Evolutionary conservation across 495 filamentous ascomycete genomes (phyloP), one percentile per base, ranked within the genome.

Genomic region (Penicillium canariense): DNA sequence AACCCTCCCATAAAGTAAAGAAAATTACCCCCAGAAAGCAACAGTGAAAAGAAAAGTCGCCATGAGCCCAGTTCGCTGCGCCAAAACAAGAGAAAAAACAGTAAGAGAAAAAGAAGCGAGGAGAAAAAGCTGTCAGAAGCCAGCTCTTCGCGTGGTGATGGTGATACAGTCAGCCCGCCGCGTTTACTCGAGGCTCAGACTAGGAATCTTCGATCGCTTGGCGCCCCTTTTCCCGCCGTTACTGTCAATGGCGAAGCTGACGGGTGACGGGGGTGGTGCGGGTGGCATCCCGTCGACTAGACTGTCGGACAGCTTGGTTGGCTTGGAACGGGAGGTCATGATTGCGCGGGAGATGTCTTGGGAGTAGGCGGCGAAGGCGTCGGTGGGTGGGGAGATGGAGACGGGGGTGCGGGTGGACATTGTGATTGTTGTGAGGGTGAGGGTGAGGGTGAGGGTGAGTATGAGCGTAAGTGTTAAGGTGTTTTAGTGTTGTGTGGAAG

Each of bases 241-340:
- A 12, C 58, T 58, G 35, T 58, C 54, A 18, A 62, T 53, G 23
- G 63, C 61, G 32, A 71, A 75, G 45, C 68, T 66, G 47, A 79
- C 75, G 0, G 77, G 78, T 2, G 73, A 77, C 5, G 78, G 78
- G 15, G 78, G 78, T 6, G 77, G 78, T 5, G 64, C 64, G 0
- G 78, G 74, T 7, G 78, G 75, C 25, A 76, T 71, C 7, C 66
- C 65, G 22, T 68, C 58, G 42, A 70, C 46, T n/a, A 65, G 59
- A 18, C 71, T 74, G 10, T 71, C 65, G 42, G 44, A 50, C 5
- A 42, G 48, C 54, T 62, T 65, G 6, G 46, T 28, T 28, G 58
- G 18, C 23, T 50, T 68, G 11, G 68, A 56, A 32, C 56, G 60
- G 14, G 67, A 66, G 31, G 65, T 63, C 56, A 73, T 66, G 58